These are phyloP conservation scores for Phoenix roebelenii DNA, from an alignment of 176 grass and related monocot genomes.

Conservation along the genomic window DNA sequence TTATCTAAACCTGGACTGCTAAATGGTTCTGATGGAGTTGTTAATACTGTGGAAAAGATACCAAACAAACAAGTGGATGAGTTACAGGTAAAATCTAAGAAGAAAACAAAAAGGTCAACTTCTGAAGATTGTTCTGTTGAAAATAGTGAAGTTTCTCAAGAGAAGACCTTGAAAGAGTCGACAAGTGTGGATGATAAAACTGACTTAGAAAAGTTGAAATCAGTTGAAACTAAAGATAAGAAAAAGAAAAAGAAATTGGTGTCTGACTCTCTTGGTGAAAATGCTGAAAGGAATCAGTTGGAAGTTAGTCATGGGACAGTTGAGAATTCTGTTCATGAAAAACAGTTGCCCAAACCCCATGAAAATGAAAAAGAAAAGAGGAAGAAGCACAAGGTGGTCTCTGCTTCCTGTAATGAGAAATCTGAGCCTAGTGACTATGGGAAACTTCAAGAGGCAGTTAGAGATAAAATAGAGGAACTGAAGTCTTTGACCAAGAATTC, in stretches of 20 bases:
- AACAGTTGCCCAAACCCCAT: constrained; percentile 1
- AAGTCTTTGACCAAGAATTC: constrained; percentile 12
- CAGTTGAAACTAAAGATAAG: constrained; percentile 32
- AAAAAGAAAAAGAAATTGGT: constrained; percentile 40
- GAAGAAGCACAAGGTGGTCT: constrained; percentile 29
- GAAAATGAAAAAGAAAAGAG: constrained; percentile 41
- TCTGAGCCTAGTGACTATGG: background rate
- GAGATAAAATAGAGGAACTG: constrained; percentile 26
- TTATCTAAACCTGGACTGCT: too few species aligned
- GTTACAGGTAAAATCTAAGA: constrained; percentile 2
- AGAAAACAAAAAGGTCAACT: background rate
- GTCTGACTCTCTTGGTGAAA: background rate
- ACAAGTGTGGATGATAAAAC: background rate
- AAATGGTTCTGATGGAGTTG: background rate
- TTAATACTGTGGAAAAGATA: background rate
- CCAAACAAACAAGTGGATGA: background rate
- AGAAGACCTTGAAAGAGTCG: constrained; percentile 18
- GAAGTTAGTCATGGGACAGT: background rate
- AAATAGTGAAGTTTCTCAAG: background rate
- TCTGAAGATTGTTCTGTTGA: too few species aligned
- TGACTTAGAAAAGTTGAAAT: constrained; percentile 4
- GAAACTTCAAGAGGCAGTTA: constrained; percentile 17
- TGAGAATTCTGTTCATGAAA: background rate
- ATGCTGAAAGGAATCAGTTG: background rate
- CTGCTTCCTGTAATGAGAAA: background rate